These are phyloP conservation scores for Yamadazyma paraphyllophila DNA, from an alignment of 805 yeast genomes.

Conservation along the genomic window DNA sequence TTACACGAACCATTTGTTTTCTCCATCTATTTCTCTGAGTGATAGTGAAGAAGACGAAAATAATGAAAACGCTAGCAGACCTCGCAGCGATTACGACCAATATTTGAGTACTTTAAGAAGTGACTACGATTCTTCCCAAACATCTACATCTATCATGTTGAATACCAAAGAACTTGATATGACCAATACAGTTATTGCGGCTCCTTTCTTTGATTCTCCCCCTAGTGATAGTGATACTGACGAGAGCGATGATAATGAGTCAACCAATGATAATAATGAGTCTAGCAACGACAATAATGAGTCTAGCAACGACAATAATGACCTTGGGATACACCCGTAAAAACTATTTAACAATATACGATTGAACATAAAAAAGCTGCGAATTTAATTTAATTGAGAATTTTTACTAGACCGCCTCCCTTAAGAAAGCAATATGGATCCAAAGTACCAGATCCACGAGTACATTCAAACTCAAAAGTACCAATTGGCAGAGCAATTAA, in stretches of 20 bases:
- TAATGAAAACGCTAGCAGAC: neutral
- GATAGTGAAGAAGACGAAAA: neutral
- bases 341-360: neutral
- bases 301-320: neutral
- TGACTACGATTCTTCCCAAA: conserved; percentile 17
- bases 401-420: neutral
- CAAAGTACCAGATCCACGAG: conserved; percentile 43
- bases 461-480: conserved; percentile 66
- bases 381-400: neutral
- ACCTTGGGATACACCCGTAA: neutral
- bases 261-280: conserved; percentile 1
- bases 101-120: conserved; percentile 18
- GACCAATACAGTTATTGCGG: conserved; percentile 30
- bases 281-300: conserved; percentile 1
- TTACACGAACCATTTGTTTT: conserved; percentile 12
- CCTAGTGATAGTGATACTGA: conserved; percentile 34
- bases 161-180: conserved; percentile 8
- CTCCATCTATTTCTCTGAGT: conserved; percentile 12
- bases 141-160: conserved; percentile 16
- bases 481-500: conserved; percentile 48
- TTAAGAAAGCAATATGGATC: conserved; percentile 2
- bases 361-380: neutral
- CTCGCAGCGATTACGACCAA: conserved; percentile 18
- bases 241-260: conserved; percentile 11
- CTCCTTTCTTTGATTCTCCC: conserved; percentile 39